Evolutionary conservation across 2,329 filamentous ascomycete genomes (phyloP).

Genomic region (Neofusicoccum cordaticola): DNA sequence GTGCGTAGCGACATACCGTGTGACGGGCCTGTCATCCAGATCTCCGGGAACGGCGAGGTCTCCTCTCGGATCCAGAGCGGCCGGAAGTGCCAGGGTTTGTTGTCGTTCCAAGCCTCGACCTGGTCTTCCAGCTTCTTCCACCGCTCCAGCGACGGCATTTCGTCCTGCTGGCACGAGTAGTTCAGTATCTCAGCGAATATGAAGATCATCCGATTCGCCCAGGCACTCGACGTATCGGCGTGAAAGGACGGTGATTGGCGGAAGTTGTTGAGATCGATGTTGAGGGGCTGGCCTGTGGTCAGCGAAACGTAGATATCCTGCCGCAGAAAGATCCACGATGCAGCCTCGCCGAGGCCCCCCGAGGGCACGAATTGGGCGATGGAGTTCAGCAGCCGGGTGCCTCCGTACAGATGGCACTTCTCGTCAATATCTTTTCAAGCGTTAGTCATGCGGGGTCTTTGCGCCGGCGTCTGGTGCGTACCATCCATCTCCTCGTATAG

Average conservation of each 20-base stretch:
- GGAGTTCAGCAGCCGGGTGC: constrained; percentile 38
- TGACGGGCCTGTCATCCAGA: constrained; percentile 13
- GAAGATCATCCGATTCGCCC: constrained; percentile 34
- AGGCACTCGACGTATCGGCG: constrained; percentile 30
- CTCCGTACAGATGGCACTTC: constrained; percentile 40
- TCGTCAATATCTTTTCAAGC: constrained; percentile 29
- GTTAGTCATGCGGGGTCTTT: not conserved
- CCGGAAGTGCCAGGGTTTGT: constrained; percentile 31
- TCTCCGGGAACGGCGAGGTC: constrained; percentile 4
- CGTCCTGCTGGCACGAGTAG: constrained; percentile 26
- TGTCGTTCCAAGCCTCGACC: constrained; percentile 31
- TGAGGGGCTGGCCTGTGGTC: constrained; percentile 33
- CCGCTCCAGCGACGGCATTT: constrained; percentile 24
- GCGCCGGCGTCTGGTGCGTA: not conserved
- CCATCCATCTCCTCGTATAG: constrained; percentile 48
- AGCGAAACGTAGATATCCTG: constrained; percentile 43
- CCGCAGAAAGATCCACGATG: constrained; percentile 41
- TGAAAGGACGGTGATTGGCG: constrained; percentile 29
- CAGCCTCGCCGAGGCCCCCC: constrained; percentile 41
- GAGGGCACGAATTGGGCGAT: constrained; percentile 38
- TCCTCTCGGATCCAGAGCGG: constrained; percentile 20
- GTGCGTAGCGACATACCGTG: not conserved
- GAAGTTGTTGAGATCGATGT: constrained; percentile 31
- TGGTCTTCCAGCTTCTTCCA: constrained; percentile 30
- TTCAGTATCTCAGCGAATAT: constrained; percentile 30